Base-by-base conservation (phyloP, 208 protist species). In the Crithidia fasciculata region DNA sequence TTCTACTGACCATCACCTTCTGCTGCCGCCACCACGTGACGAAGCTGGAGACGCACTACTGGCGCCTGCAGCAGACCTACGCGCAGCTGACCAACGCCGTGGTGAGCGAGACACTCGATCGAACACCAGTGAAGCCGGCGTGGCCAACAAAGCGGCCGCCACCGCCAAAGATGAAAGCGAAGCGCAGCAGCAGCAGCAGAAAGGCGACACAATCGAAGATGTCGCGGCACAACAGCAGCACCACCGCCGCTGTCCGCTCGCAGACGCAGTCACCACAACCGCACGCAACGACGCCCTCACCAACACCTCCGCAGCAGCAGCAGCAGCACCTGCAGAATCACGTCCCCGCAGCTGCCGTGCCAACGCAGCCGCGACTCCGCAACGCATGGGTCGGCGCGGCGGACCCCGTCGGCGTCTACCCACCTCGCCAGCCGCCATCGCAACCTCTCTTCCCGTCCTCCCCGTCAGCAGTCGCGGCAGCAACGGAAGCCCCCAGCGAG, bases 31-130 rank as follows among this genome's bases (percentile, higher is more conserved):
- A 55, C 41, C 52, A 13, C 28, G 64, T 72, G 18, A 19, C 58
- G 28, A 16, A 54, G 59, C 37, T 72, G 54, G 62, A 79, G 67
- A 54, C 57, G 64, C 39, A 43, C 43, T 78, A 78, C 65, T 82
- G 62, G 71, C 52, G 43, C 13, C 28, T 76, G 39, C 70, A 77
- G 15, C 44, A 72, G 49, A 19, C 72, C 72, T 77, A 59, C 13
- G 64, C 72, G 4, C 40, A 77, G 39, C 47, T 71, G 65, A 77
- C 70, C 37, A 16, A 71, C 13, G 50, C 62, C 18, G 47, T 77
- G 8, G 47, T 71, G 45, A 61, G 47, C 13, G 64, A 71, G 39
- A 8, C 19, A 12, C 19, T 10, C 0, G 50, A 68, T 18, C 63
- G 72, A 28, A 44, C 72, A 16, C 40, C 71, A 8, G 10, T 45